phyloP scores from a whole-genome alignment of 2,329 filamentous ascomycete species.

The Pleurostoma richardsiae region DNA sequence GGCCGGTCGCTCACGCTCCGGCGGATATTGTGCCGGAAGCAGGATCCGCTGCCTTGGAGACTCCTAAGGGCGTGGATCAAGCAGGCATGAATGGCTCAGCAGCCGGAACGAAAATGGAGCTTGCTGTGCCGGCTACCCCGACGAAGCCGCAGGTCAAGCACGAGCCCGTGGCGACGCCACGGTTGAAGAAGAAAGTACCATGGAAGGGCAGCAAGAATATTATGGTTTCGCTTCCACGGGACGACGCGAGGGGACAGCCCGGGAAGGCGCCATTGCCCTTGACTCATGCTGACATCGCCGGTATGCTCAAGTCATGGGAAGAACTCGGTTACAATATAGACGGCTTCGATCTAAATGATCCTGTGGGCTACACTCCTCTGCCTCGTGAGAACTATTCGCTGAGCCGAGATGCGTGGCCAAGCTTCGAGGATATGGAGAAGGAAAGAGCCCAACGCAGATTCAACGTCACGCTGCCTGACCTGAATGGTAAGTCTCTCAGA shows the following conservation, averaged over 20 bases:
- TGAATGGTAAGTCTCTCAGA: conserved; percentile 43
- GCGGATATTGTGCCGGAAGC: too few relatives aligned
- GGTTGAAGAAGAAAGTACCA: conserved; percentile 64
- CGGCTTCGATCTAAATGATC: conserved; percentile 62
- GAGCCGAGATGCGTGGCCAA: conserved; percentile 66
- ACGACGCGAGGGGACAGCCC: conserved; percentile 58
- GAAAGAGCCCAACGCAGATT: conserved; percentile 51
- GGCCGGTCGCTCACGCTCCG: conserved; percentile 9
- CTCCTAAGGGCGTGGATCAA: conserved; percentile 21
- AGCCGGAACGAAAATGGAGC: neutral
- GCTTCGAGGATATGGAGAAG: conserved; percentile 48
- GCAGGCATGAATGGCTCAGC: conserved; percentile 19
- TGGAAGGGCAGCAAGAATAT: conserved; percentile 71
- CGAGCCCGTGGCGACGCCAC: conserved; percentile 41
- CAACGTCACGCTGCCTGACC: conserved; percentile 64
- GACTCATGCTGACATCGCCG: conserved; percentile 46
- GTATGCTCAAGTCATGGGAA: conserved; percentile 63
- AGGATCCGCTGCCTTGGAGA: conserved; percentile 16
- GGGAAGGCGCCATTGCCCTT: conserved; percentile 51
- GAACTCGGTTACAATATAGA: conserved; percentile 63
- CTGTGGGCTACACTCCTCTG: conserved; percentile 28
- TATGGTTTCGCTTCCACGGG: conserved; percentile 62
- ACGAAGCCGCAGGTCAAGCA: conserved; percentile 24
- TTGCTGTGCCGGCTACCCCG: conserved; percentile 15
- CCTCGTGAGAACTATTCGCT: conserved; percentile 45